A percentile compares a stretch with the other conserved stretches of the same genome.
Evolutionary conservation across 805 yeast genomes (phyloP).

Genomic region (Ogataea degrootiae): DNA sequence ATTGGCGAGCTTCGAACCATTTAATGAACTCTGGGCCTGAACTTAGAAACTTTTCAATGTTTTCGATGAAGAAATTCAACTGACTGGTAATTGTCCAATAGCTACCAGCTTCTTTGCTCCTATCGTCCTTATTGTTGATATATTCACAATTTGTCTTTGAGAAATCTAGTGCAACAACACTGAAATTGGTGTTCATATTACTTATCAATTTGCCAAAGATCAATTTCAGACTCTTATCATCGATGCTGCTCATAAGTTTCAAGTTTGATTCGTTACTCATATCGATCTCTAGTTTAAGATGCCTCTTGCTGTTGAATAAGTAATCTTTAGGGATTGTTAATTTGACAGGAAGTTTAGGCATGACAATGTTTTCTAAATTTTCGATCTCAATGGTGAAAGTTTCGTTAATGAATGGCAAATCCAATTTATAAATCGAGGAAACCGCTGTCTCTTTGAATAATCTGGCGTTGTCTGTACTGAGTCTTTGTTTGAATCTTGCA

Average conservation of each 20-base stretch:
- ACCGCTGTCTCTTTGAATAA: slow-evolving; percentile 27
- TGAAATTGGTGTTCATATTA: slow-evolving; percentile 28
- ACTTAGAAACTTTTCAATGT: slow-evolving; percentile 30
- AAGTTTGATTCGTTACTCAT: slow-evolving; percentile 26
- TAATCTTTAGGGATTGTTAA: slow-evolving; percentile 31
- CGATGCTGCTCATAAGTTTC: slow-evolving; percentile 23
- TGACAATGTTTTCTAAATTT: slow-evolving; percentile 21
- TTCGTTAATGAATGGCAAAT: slow-evolving; percentile 23
- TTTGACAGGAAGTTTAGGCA: slow-evolving; percentile 25
- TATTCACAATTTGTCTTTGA: slow-evolving; percentile 5
- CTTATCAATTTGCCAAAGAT: slow-evolving; percentile 29
- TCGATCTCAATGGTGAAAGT: slow-evolving; percentile 29
- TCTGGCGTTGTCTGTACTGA: slow-evolving; percentile 15
- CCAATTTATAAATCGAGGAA: slow-evolving; percentile 26
- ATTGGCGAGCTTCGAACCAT: slow-evolving; percentile 21
- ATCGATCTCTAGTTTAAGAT: slow-evolving; percentile 28
- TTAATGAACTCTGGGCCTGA: slow-evolving; percentile 23
- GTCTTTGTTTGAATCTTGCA: slow-evolving; percentile 23
- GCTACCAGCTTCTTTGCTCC: neutral
- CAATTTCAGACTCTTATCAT: slow-evolving; percentile 25
- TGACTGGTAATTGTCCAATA: slow-evolving; percentile 28
- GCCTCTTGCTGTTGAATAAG: slow-evolving; percentile 22
- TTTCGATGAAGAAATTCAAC: slow-evolving; percentile 27
- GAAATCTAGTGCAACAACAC: slow-evolving; percentile 17
- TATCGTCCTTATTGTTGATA: neutral